Evolutionary conservation across 169 alveolate genomes (phyloP), one percentile per base, ranked within the genome.

Genomic region (Cryptosporidium bovis): DNA sequence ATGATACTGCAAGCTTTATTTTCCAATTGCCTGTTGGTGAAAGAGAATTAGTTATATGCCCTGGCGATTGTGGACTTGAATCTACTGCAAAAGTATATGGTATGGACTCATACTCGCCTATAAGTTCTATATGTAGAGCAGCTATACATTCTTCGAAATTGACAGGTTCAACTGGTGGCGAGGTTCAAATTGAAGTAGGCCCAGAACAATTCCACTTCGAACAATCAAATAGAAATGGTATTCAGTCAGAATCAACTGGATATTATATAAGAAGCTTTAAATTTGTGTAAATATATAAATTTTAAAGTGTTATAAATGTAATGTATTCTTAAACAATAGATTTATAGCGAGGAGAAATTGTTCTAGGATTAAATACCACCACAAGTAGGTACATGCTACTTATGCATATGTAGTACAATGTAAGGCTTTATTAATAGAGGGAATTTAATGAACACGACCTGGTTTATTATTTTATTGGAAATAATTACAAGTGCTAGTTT

Each of bases 121-220:
- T 91, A 60, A 92, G 96, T 60, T 85, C 96, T 48, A 91, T 95
- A 29, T 95, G 98, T 84, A 95, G 95, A 69, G 96, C 98, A 15
- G 98, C 98, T 15, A 90, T 95, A 44, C 97, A 94, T 84, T 84
- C 97, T 13, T 77, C 87, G 36, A 77, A 77, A 24, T 62, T 77
- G 24, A 46, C 65, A 33, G 13, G 71, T 44, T 68, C 77, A 15
- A 16, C 50, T 27, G 71, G 71, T 44, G 77, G 87, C 27, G 87
- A 77, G 51, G 48, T 77, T 58, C 77, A 77, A 62, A 77, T 77
- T 34, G 87, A 77, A 46, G 87, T 77, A 18, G 87, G 87, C 8
- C 87, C 87, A 46, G 87, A 77, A 36, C 87, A 77, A 62, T 60
- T 56, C 71, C 87, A 77, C 50, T 77, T 77, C 44, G 87, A 77